Evolutionary conservation across 2,329 filamentous ascomycete species (phyloP).

Genomic region (Microcera coccophila): DNA sequence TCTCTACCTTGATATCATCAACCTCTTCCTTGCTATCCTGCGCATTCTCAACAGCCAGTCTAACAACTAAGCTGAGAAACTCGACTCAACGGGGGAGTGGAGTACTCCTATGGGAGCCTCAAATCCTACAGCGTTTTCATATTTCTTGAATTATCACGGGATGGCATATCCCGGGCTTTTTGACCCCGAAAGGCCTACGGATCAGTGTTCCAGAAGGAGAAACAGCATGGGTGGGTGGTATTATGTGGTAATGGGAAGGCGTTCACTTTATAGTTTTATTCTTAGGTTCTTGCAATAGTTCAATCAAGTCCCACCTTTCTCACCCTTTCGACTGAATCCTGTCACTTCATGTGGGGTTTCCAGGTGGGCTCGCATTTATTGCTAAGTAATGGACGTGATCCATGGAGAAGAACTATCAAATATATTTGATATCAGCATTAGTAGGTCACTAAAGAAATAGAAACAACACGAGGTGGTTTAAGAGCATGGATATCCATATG

Average conservation of each 20-base stretch:
- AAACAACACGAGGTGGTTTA: slow-evolving; percentile 33
- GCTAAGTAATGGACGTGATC: neutral
- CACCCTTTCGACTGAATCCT: no score
- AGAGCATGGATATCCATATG: slow-evolving; percentile 30
- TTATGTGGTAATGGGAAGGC: slow-evolving; percentile 4
- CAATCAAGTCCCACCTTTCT: no score
- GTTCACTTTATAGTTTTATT: slow-evolving; percentile 6
- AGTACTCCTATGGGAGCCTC: neutral
- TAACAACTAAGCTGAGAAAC: slow-evolving; percentile 65
- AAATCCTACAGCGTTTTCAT: neutral
- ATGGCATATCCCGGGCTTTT: neutral
- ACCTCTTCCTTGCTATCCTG: slow-evolving; percentile 92
- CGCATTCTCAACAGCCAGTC: slow-evolving; percentile 94
- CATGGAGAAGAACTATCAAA: slow-evolving; percentile 33
- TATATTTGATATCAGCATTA: slow-evolving; percentile 60
- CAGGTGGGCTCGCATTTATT: no score
- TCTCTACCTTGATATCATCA: slow-evolving; percentile 93
- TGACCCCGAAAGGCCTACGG: slow-evolving; percentile 6
- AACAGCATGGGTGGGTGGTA: slow-evolving; percentile 1
- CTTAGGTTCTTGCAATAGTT: no score
- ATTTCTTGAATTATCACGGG: neutral
- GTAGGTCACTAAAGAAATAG: slow-evolving; percentile 57
- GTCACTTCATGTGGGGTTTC: no score
- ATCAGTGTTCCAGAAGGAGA: slow-evolving; percentile 3
- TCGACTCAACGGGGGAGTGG: neutral